Base-by-base conservation (phyloP, 306 rosid species). In the Rosa chinensis region DNA sequence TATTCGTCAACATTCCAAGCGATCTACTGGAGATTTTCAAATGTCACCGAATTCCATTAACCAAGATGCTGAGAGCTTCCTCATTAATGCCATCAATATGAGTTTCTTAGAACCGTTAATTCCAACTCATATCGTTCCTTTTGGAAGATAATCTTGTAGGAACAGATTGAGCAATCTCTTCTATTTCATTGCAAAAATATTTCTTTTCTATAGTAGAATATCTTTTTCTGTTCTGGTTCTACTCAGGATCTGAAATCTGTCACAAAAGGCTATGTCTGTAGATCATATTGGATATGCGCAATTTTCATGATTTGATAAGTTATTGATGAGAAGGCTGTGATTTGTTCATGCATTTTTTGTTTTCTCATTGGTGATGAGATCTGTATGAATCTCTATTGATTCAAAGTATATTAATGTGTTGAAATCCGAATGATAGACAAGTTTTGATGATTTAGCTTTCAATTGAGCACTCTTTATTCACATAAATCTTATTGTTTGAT, bases 41-140 rank as follows among this genome's bases (percentile, higher is more conserved):
- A 61, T 82, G 74, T 82, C 92, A 0, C 56, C 92, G 18, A 89
- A 85, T 45, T 82, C 88, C n/a, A 84, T 82, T 45, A 72, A 85
- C 85, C 87, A 85, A 85, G 97, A 92, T 78, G 82, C 89, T 0
- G 91, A 90, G 85, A 86, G 87, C 82, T 90, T 92, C 84, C 97
- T 94, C 81, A 92, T 89, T 72, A 90, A 88, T 73, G 97, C 96
- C 78, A 84, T 94, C 74, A 91, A 91, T 80, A 90, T 94, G 97
- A 87, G 85, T 89, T 94, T 94, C 88, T 88, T 92, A 8, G 97
- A 92, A 86, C 97, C 3, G 37, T 32, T 32, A 32, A 32, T 32
- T 32, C 37, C 37, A 32, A 32, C 37, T 32, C 37, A 32, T 32
- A 32, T 32, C 37, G 37, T 32, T 32, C 37, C 37, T 32, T 32